Percentiles rank a stretch among this genome's conserved stretches.
Conservation (phyloP, 2,329 filamentous ascomycete genomes). For the Xylariaceae sp. region DNA sequence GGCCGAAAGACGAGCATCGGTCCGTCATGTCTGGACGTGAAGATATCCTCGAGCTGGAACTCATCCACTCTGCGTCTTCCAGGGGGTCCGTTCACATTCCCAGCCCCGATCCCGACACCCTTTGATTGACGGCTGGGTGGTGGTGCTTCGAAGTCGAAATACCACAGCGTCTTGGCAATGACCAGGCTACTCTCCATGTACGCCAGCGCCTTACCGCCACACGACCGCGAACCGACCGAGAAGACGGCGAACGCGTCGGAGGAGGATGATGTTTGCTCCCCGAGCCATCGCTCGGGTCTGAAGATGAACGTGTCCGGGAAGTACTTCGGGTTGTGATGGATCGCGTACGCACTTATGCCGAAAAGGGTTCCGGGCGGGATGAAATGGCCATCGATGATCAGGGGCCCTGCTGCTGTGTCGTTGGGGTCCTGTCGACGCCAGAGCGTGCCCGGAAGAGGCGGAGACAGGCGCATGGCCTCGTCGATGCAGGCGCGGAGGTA, state of each 20-base stretch:
- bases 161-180: conserved; percentile 36
- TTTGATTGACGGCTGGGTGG: too few relatives aligned
- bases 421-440: conserved; percentile 4
- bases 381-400: conserved; percentile 10
- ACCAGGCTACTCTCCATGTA: conserved; percentile 39
- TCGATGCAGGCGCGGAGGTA: conserved; percentile 14
- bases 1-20: conserved; percentile 15
- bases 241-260: conserved; percentile 32
- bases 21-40: conserved; percentile 10
- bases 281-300: conserved; percentile 19
- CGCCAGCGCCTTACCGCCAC: conserved; percentile 43
- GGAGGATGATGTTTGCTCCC: conserved; percentile 3
- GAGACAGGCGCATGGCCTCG: conserved; percentile 9
- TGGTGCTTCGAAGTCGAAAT: conserved; percentile 32
- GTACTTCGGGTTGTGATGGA: conserved; percentile 11
- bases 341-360: conserved; percentile 2
- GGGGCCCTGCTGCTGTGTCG: neutral
- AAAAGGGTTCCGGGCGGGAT: conserved; percentile 9
- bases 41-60: conserved; percentile 16
- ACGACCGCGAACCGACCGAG: conserved; percentile 29
- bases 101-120: conserved; percentile 3
- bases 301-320: conserved; percentile 8
- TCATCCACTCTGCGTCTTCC: conserved; percentile 6
- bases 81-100: neutral
- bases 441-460: neutral